Conservation (phyloP, 768 basidiomycete species). For the Naganishia vaughanmartiniae region DNA sequence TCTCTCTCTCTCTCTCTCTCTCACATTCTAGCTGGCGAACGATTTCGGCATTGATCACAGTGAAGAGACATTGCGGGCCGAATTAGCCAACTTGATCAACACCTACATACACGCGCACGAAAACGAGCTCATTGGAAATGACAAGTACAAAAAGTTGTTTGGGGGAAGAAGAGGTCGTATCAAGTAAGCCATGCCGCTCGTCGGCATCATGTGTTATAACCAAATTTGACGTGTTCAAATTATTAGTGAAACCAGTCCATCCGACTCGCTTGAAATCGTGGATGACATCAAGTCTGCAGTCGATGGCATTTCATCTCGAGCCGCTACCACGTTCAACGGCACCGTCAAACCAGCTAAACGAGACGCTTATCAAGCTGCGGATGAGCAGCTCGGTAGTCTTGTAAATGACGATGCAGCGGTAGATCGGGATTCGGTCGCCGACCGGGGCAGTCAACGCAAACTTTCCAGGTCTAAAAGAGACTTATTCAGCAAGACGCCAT, state of each 20-base stretch:
- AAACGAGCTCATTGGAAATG: constrained; percentile 26
- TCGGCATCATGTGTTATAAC: background rate
- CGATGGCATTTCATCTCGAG: background rate
- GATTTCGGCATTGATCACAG: background rate
- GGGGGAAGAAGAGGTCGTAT: constrained; percentile 13
- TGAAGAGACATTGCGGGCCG: constrained; percentile 21
- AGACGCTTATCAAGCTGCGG: constrained; percentile 1
- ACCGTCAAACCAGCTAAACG: background rate
- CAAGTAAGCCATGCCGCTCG: background rate
- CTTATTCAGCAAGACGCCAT: background rate
- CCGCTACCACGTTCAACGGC: background rate
- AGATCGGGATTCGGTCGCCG: background rate
- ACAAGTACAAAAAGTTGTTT: constrained; percentile 46
- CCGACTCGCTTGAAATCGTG: constrained; percentile 9
- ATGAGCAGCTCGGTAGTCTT: background rate
- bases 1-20: background rate
- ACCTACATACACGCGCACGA: constrained; percentile 40
- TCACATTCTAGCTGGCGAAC: constrained; percentile 3
- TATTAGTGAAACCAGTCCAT: constrained; percentile 1
- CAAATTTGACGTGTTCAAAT: background rate
- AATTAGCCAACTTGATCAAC: constrained; percentile 41
- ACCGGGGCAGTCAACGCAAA: background rate
- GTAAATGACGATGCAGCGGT: background rate
- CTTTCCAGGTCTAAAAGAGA: background rate
- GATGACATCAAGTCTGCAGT: background rate